These are phyloP conservation scores for Arctostaphylos glauca DNA, from an alignment of 148 eudicot species.

Conservation along the genomic window DNA sequence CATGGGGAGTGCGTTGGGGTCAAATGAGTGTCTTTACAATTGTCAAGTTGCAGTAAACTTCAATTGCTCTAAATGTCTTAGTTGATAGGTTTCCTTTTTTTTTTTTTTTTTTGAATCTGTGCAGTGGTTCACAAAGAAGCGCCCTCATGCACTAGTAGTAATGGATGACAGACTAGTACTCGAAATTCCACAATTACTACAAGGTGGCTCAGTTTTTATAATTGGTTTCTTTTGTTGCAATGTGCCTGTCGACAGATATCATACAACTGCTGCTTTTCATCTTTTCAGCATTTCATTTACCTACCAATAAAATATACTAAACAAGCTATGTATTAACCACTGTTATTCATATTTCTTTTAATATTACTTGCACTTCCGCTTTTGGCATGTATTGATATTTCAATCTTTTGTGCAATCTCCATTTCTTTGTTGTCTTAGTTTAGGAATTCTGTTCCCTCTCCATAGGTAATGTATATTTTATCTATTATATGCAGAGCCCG, in stretches of 20 bases:
- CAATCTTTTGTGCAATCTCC: background rate
- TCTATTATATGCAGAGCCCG: no score
- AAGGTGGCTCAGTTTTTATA: constrained; percentile 43
- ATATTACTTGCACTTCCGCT: background rate
- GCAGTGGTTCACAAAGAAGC: constrained; percentile 99
- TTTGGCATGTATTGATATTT: background rate
- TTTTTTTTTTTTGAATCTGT: constrained; percentile 19
- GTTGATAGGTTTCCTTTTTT: constrained; percentile 6
- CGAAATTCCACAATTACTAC: constrained; percentile 75
- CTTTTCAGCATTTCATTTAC: background rate
- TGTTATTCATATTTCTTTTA: background rate
- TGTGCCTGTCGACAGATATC: background rate
- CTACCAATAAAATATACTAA: background rate
- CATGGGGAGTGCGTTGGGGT: no score
- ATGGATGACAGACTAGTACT: constrained; percentile 84
- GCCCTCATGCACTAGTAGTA: constrained; percentile 75
- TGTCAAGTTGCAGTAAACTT: no score
- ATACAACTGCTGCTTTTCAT: constrained; percentile 1
- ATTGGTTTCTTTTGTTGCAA: background rate
- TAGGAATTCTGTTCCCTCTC: background rate
- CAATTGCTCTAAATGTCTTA: background rate
- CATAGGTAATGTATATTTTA: no score
- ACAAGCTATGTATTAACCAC: background rate
- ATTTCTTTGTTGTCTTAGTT: background rate
- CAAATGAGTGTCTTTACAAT: no score